Evolutionary conservation across 345 rosid genomes (phyloP).

Genomic region (Melaleuca quinquenervia): DNA sequence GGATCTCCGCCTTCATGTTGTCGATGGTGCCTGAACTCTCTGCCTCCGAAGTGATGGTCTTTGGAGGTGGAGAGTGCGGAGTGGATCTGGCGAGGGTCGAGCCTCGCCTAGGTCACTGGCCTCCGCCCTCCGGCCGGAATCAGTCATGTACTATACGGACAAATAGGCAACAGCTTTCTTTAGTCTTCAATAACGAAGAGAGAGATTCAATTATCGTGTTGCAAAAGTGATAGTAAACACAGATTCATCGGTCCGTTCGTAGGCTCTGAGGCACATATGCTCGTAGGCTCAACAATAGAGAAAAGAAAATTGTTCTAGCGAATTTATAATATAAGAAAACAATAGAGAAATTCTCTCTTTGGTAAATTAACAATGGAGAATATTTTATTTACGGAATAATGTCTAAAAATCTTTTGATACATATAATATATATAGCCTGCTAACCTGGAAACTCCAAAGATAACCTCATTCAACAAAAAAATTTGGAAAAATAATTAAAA

Average conservation of each 20-base stretch:
- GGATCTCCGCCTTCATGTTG: constrained; percentile 35
- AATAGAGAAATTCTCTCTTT: no score
- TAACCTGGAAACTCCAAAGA: background rate
- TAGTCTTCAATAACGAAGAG: background rate
- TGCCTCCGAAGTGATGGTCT: constrained; percentile 30
- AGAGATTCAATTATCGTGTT: background rate
- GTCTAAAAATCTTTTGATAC: background rate
- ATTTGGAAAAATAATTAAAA: background rate
- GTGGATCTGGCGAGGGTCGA: no score
- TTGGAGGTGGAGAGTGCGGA: no score
- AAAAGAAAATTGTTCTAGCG: background rate
- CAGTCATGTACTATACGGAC: background rate
- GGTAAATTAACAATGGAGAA: background rate
- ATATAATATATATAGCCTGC: background rate
- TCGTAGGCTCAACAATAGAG: rapidly evolving
- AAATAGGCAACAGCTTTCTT: background rate
- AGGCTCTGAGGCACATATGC: background rate
- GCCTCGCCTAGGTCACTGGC: no score
- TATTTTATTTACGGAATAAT: background rate
- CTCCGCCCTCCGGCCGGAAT: no score
- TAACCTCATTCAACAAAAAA: no score
- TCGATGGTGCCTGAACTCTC: constrained; percentile 41
- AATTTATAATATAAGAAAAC: no score
- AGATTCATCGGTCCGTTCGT: rapidly evolving
- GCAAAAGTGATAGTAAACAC: background rate